These are phyloP conservation scores for Nosema muscidifuracis DNA, from an alignment of 371 early-diverging fungal species.

Conservation along the genomic window DNA sequence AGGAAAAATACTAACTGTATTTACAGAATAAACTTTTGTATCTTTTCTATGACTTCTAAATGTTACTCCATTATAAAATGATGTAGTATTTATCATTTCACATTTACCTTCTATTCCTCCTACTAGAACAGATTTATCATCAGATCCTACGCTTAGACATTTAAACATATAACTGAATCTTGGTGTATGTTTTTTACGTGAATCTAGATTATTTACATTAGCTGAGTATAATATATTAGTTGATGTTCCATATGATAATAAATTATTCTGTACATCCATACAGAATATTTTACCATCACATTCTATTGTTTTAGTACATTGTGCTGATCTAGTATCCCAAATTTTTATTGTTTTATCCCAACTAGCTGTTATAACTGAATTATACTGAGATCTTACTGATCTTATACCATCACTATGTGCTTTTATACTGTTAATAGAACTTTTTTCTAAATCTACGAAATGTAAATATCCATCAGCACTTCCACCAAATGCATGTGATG, in stretches of 20 bases:
- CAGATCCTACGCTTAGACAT: slow-evolving; percentile 26
- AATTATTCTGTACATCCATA: slow-evolving; percentile 70
- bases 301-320: slow-evolving; percentile 67
- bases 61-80: slow-evolving; percentile 66
- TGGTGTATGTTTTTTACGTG: slow-evolving; percentile 28
- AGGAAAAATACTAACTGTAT: slow-evolving; percentile 73
- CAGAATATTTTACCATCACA: slow-evolving; percentile 76
- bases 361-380: slow-evolving; percentile 74
- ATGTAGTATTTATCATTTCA: slow-evolving; percentile 44
- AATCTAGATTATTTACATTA: slow-evolving; percentile 65
- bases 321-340: slow-evolving; percentile 77
- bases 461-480: slow-evolving; percentile 56
- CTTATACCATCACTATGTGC: slow-evolving; percentile 56
- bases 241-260: slow-evolving; percentile 73
- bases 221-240: slow-evolving; percentile 71
- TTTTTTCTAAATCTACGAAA: slow-evolving; percentile 43
- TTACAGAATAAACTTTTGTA: slow-evolving; percentile 66
- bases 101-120: slow-evolving; percentile 59
- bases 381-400: slow-evolving; percentile 40
- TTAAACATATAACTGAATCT: slow-evolving; percentile 55
- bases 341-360: slow-evolving; percentile 89
- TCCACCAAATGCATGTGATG: slow-evolving; percentile 42
- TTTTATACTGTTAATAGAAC: slow-evolving; percentile 18
- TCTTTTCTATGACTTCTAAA: slow-evolving; percentile 85
- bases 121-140: slow-evolving; percentile 44